Evolutionary conservation across 2,329 filamentous ascomycete species (phyloP), one percentile per base, ranked within the genome.

Genomic region (Nemania sp.): DNA sequence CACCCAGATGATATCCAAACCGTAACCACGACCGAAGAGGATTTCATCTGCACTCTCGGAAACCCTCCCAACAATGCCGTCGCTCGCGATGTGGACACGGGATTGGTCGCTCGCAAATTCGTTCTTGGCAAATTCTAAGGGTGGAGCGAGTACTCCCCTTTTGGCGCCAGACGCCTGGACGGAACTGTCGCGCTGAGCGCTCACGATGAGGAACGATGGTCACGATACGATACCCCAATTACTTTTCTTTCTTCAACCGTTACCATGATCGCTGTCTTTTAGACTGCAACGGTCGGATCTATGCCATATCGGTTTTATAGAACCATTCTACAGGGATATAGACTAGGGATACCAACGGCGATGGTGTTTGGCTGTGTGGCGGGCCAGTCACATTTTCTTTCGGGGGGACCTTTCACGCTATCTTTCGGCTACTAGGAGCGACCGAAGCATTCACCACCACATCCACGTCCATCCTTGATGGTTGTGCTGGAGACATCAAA

Each of bases 1-100:
- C 66, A 72, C 14, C 64, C 73, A 8, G 76, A 84, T 52, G 81
- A 84, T 56, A 62, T 82, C 60, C 77, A 81, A 70, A 84, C 81
- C 65, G 79, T 81, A 70, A 66, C 71, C 33, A 82, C 79, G 24
- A 37, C 61, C 6, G 76, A 79, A 67, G 66, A 61, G 14, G 73
- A 81, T 58, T 70, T 84, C 61, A 70, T 82, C 66, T 77, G 75
- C 67, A 80, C 78, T 22, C 76, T 81, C 7, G 78, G 79, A 45
- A 59, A 61, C 40, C 71, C 72, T 24, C 19, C 56, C 42, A 52
- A 51, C 36, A 49, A 53, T 17, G 37, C 57, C 4, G 56, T 54
- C 15, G 19, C 60, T 14, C 66, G 63, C 28, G 64, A 69, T 9
- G 60, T 56, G 8, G 56, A 63, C 48, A 28, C 52, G 24, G 47